Base-by-base conservation (phyloP, 768 basidiomycete genomes). In the Pilatotrama ljubarskyi region DNA sequence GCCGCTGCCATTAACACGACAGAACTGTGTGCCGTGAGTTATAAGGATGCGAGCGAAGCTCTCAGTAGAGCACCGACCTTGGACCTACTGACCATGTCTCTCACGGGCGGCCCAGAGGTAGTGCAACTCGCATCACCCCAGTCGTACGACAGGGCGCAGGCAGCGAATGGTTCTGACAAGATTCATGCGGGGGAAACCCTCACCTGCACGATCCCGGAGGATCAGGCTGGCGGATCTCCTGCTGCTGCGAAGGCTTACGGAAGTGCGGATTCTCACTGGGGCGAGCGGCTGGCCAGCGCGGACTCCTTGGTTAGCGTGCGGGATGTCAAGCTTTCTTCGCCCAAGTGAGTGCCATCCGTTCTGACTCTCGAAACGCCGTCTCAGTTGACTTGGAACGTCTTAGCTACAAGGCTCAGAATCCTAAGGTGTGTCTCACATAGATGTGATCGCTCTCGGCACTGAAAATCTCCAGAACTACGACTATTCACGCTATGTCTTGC, bases 401-500 rank as follows among this genome's bases (percentile, higher is more conserved):
- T 18, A 59, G 58, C 46, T 59, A 41, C 51, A 59, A 59, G 11
- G 25, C 37, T 5, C 20, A 48, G 25, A 48, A 54, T 18, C 58
- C 51, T 3, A 53, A 10, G 20, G 58, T 59, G 13, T 32, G 44
- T 40, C 10, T 26, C 3, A 17, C 2, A 1, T 7, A 3, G 24
- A 2, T 1, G 5, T 10, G 3, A n/a, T 38, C 14, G 17, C 10
- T 29, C 8, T 26, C 0, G 7, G 29, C 20, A 17, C n/a, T 25
- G 11, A 18, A 11, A n/a, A 22, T 0, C 1, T 47, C 2, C 25
- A 68, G 64, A 38, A 58, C 41, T 59, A 68, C 46, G 67, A 61
- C n/a, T 68, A 56, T 46, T 50, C 62, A 1, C 64, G 67, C 25
- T 64, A 58, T 29, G 64, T 68, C 14, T 55, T 67, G 8, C 66